Conservation (phyloP, 2,329 filamentous ascomycete genomes). For the Botrytis hyacinthi region DNA sequence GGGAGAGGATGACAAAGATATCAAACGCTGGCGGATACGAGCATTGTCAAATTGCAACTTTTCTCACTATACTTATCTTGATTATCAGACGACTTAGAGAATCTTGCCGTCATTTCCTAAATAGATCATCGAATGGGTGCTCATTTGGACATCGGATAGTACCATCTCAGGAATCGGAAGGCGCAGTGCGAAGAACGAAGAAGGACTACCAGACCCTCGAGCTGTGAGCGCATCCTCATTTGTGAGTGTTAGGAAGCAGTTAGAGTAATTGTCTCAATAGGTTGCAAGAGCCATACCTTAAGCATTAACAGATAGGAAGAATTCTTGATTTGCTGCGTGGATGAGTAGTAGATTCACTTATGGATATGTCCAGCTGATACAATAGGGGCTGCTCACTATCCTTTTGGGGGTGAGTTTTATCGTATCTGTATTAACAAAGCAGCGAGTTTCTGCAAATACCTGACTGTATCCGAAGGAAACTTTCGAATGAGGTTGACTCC, state of each 20-base stretch:
- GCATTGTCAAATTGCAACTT: neutral
- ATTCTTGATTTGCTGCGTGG: rapidly evolving
- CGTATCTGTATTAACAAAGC: neutral
- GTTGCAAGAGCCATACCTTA: neutral
- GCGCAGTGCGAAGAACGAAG: neutral
- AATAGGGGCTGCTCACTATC: neutral
- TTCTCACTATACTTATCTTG: neutral
- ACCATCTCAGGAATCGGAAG: neutral
- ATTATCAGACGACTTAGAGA: neutral
- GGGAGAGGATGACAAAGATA: neutral
- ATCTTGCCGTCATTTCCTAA: neutral
- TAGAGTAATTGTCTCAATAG: neutral
- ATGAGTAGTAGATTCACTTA: neutral
- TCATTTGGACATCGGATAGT: neutral
- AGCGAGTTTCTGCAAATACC: neutral
- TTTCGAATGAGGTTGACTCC: neutral
- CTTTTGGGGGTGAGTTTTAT: neutral
- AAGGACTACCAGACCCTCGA: neutral
- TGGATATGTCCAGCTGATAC: neutral
- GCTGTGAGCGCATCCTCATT: neutral
- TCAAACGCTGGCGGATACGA: neutral
- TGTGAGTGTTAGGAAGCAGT: neutral
- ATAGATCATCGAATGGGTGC: neutral
- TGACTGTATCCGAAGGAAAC: too few relatives aligned
- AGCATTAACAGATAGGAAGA: neutral